Conservation (phyloP, 768 basidiomycete genomes). For the Mycena kentingensis region DNA sequence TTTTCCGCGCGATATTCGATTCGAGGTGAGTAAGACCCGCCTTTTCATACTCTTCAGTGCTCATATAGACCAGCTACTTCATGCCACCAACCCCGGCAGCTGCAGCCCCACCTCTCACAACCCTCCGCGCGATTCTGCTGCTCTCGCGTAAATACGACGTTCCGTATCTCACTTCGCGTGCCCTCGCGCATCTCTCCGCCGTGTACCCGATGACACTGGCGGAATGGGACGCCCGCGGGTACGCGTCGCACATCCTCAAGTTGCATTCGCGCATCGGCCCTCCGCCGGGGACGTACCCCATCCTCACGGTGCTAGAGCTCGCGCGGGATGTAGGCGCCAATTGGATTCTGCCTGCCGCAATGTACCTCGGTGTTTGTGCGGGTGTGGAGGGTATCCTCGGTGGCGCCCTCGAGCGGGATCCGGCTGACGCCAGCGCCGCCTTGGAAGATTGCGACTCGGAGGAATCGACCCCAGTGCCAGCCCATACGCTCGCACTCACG, state of each 20-base stretch:
- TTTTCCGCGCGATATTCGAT: constrained; percentile 17
- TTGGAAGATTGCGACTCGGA: neutral
- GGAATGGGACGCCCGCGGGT: constrained; percentile 12
- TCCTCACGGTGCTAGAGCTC: constrained; percentile 10
- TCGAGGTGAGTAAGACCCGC: constrained; percentile 7
- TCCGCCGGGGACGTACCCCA: constrained; percentile 10
- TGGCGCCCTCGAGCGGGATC: constrained; percentile 5
- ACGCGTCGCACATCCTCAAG: constrained; percentile 13
- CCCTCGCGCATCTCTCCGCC: constrained; percentile 12
- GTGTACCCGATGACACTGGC: constrained; percentile 14
- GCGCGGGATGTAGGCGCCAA: constrained; percentile 8
- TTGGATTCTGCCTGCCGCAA: constrained; percentile 14
- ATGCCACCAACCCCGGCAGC: constrained; percentile 4
- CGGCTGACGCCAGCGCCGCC: neutral
- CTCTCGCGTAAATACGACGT: constrained; percentile 20
- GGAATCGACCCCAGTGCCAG: neutral
- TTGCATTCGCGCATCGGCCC: constrained; percentile 1
- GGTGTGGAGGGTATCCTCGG: constrained; percentile 16
- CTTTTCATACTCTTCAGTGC: neutral
- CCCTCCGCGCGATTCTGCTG: constrained; percentile 11
- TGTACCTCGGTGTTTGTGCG: constrained; percentile 18
- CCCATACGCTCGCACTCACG: neutral
- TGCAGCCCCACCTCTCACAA: constrained; percentile 5
- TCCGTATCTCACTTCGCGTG: constrained; percentile 8
- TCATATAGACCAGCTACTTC: constrained; percentile 3